A percentile compares a stretch with the other conserved stretches of the same genome.
Conservation (phyloP, 169 alveolate species). For the Eimeria sp. region DNA sequence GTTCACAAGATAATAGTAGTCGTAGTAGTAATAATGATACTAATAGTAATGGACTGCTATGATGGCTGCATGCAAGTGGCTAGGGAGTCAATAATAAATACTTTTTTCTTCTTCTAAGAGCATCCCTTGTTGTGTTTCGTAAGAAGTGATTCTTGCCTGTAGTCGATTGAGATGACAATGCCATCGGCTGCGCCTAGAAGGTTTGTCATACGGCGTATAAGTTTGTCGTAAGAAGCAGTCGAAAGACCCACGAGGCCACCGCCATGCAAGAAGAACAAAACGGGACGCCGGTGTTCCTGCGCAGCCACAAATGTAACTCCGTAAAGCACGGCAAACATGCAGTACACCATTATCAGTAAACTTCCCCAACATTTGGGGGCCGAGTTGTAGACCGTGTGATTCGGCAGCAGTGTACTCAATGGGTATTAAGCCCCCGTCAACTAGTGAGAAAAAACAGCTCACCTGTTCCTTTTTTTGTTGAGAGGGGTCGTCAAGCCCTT, state of each 20-base stretch:
- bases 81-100: neutral
- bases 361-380: neutral
- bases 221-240: constrained; percentile 71
- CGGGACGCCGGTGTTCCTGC: constrained; percentile 33
- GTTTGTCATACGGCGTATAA: constrained; percentile 73
- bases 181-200: constrained; percentile 15
- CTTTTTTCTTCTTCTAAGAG: neutral
- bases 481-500: neutral
- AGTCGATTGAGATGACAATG: constrained; percentile 69
- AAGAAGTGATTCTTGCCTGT: constrained; percentile 51
- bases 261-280: constrained; percentile 71
- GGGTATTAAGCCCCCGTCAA: neutral
- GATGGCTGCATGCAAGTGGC: neutral
- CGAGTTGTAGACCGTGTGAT: too few relatives aligned
- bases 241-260: constrained; percentile 68
- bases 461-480: neutral
- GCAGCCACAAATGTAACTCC: neutral
- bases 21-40: too few relatives aligned
- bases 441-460: neutral
- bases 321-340: neutral
- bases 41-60: neutral
- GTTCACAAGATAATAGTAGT: neutral
- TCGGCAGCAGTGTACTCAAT: neutral
- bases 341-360: neutral
- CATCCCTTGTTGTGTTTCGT: neutral